Evolutionary conservation across 129 eudicot genomes (phyloP).

Genomic region (Artemisia tridentata): DNA sequence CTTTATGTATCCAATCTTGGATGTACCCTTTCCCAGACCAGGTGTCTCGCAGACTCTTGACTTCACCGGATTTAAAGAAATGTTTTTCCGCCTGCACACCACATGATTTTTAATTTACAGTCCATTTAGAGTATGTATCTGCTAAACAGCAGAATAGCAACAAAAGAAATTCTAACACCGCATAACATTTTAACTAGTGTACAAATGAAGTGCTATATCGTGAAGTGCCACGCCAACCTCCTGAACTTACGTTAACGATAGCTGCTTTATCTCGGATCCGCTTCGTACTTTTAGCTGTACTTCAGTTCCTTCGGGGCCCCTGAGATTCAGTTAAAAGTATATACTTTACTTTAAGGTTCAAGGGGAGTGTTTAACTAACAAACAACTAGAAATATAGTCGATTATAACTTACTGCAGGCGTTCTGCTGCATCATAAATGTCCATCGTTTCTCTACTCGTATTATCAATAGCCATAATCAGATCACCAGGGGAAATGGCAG

Average conservation of each 20-base stretch:
- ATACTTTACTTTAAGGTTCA: conserved; percentile 24
- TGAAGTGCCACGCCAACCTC: neutral
- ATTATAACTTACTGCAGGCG: conserved; percentile 72
- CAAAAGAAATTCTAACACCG: no score
- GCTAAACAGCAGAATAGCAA: no score
- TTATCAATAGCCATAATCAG: conserved; percentile 68
- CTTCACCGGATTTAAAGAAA: no score
- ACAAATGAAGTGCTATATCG: no score
- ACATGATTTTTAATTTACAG: no score
- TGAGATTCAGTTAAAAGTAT: conserved; percentile 35
- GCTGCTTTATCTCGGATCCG: conserved; percentile 57
- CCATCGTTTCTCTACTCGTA: conserved; percentile 74
- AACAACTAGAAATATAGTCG: neutral
- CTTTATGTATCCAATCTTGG: no score
- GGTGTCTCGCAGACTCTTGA: no score
- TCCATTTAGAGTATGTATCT: no score
- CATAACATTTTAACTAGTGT: no score
- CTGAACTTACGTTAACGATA: conserved; percentile 54
- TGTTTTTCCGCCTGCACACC: no score
- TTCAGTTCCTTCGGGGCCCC: conserved; percentile 92
- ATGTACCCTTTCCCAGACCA: no score
- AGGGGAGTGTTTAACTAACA: conserved; percentile 1
- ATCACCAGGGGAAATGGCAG: conserved; percentile 81
- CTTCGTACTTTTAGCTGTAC: conserved; percentile 64
- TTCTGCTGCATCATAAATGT: conserved; percentile 96